phyloP scores from a whole-genome alignment of 2,329 filamentous ascomycete genomes.

The Talaromyces amestolkiae region DNA sequence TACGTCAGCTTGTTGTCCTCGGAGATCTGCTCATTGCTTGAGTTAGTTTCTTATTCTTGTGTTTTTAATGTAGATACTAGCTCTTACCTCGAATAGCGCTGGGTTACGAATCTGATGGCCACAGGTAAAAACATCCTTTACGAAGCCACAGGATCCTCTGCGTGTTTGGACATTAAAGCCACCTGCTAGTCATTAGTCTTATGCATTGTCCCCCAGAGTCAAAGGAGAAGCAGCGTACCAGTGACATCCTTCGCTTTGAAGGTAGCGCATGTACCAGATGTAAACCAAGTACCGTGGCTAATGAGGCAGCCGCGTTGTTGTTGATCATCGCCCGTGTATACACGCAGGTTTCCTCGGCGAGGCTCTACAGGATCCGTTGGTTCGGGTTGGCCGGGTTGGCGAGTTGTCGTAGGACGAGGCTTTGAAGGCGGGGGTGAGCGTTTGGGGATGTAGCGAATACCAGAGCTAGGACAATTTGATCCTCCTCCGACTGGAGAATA shows the following conservation, averaged over 20 bases:
- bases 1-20: slow-evolving; percentile 35
- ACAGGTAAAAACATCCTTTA: slow-evolving; percentile 55
- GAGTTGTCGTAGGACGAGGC: slow-evolving; percentile 37
- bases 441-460: slow-evolving; percentile 66
- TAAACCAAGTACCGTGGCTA: slow-evolving; percentile 65
- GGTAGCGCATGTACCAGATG: slow-evolving; percentile 64
- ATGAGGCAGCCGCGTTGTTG: slow-evolving; percentile 62
- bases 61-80: neutral
- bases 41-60: neutral
- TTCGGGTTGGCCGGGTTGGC: slow-evolving; percentile 29
- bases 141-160: slow-evolving; percentile 60
- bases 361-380: slow-evolving; percentile 46
- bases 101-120: slow-evolving; percentile 34
- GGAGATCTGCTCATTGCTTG: slow-evolving; percentile 22
- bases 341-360: slow-evolving; percentile 62
- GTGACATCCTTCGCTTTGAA: slow-evolving; percentile 37
- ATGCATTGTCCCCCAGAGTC: neutral
- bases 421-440: slow-evolving; percentile 17
- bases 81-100: slow-evolving; percentile 32
- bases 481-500: slow-evolving; percentile 50
- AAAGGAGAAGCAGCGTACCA: slow-evolving; percentile 26
- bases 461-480: slow-evolving; percentile 61
- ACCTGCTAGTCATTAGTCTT: slow-evolving; percentile 18
- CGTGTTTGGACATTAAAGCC: slow-evolving; percentile 57
- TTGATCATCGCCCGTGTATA: slow-evolving; percentile 38